phyloP scores from a whole-genome alignment of 495 filamentous ascomycete genomes.

The Hypoxylon subgilvum region DNA sequence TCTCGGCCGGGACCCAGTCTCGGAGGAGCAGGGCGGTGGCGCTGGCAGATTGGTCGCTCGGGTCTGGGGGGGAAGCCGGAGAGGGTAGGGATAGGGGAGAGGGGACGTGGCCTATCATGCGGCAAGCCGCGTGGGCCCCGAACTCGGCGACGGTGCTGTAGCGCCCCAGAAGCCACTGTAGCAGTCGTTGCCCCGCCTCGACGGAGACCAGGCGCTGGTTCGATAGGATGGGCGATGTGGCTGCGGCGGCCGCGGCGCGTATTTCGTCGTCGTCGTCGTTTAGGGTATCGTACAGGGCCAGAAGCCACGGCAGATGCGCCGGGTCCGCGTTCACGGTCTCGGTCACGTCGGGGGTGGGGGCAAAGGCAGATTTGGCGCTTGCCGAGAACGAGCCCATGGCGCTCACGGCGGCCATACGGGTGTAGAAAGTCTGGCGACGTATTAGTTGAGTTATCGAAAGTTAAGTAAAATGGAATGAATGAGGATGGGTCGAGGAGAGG shows the following conservation, averaged over 20 bases:
- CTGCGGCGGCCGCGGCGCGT: slow-evolving; percentile 65
- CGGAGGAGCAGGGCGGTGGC: too few species aligned
- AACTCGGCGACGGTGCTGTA: slow-evolving; percentile 42
- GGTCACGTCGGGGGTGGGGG: slow-evolving; percentile 32
- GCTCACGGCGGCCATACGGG: slow-evolving; percentile 62
- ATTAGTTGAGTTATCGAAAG: neutral
- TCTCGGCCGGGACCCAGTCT: slow-evolving; percentile 50
- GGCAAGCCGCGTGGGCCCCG: slow-evolving; percentile 38
- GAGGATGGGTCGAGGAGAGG: too few species aligned
- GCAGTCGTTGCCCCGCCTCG: slow-evolving; percentile 47
- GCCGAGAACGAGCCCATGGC: slow-evolving; percentile 46
- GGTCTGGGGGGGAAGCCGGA: neutral
- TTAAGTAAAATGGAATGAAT: neutral
- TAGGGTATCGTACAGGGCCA: slow-evolving; percentile 61
- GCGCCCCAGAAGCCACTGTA: slow-evolving; percentile 41
- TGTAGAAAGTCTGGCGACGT: slow-evolving; percentile 65
- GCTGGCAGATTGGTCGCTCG: neutral
- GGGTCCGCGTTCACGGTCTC: too few species aligned
- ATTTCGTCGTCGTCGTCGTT: slow-evolving; percentile 93
- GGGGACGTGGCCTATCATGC: slow-evolving; percentile 43
- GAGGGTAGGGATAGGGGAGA: too few species aligned
- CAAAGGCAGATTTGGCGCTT: slow-evolving; percentile 25
- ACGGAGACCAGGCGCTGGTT: slow-evolving; percentile 46
- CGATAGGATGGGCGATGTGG: slow-evolving; percentile 48
- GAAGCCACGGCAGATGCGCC: slow-evolving; percentile 48